These are phyloP conservation scores for Ascomycota sp. DNA, from an alignment of 2,329 filamentous ascomycete species.

Conservation along the genomic window DNA sequence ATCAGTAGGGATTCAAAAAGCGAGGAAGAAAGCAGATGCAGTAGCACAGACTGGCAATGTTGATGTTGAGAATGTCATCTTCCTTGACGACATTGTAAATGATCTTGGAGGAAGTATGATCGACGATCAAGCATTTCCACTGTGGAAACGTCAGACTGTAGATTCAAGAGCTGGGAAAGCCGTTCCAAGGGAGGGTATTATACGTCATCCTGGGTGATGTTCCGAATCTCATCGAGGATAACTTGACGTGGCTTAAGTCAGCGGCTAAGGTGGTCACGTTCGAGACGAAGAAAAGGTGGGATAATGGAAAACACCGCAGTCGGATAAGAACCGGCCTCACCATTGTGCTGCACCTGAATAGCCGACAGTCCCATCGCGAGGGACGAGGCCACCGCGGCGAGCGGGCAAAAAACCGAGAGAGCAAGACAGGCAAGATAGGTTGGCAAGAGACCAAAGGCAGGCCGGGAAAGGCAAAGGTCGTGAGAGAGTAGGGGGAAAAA, in stretches of 20 bases:
- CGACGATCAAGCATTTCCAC: conserved; percentile 94
- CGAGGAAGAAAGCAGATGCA: conserved; percentile 1
- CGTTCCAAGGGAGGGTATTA: conserved; percentile 8
- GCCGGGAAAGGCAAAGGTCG: no score
- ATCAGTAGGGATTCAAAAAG: neutral
- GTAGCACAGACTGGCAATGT: conserved; percentile 59
- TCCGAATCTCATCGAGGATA: conserved; percentile 33
- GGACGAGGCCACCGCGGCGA: conserved; percentile 4
- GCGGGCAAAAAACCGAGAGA: no score
- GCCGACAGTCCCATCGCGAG: conserved; percentile 62
- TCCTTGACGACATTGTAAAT: conserved; percentile 80
- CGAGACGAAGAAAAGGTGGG: no score
- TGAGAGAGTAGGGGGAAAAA: no score
- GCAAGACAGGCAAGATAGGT: no score
- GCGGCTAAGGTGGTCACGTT: neutral
- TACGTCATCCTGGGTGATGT: conserved; percentile 65
- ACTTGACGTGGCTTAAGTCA: conserved; percentile 6
- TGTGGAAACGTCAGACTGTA: conserved; percentile 21
- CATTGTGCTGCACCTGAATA: conserved; percentile 54
- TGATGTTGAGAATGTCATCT: conserved; percentile 91
- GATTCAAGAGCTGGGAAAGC: neutral
- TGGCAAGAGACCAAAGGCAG: no score
- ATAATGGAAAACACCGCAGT: neutral
- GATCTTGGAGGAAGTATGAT: conserved; percentile 62
- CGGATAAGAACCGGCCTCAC: conserved; percentile 5